These are phyloP conservation scores for Cichorium intybus DNA, from an alignment of 140 eudicot genomes.

Conservation along the genomic window DNA sequence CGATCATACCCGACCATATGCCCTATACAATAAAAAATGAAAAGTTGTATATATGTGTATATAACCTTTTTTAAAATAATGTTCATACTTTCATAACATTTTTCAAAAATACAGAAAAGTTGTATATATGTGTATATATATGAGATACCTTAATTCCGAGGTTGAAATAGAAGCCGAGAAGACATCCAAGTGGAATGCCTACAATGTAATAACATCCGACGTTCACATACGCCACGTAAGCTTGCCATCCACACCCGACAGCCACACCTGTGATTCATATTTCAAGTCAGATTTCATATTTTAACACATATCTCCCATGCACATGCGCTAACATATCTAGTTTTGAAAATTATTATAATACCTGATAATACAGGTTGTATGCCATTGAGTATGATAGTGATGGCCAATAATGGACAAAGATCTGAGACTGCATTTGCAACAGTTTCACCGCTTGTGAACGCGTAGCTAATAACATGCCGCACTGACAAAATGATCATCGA, in stretches of 20 bases:
- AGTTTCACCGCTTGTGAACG: conserved; percentile 53
- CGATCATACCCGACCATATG: conserved; percentile 71
- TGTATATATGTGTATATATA: neutral
- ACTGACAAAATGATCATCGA: conserved; percentile 36
- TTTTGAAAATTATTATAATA: neutral
- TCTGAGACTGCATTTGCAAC: conserved; percentile 72
- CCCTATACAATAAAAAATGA: conserved; percentile 40
- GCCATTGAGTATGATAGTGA: conserved; percentile 63
- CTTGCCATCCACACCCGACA: conserved; percentile 66
- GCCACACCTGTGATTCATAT: conserved; percentile 41
- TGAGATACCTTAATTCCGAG: conserved; percentile 36
- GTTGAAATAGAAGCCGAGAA: conserved; percentile 44
- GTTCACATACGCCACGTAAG: conserved; percentile 43
- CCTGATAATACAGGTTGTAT: conserved; percentile 79
- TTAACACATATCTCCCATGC: neutral
- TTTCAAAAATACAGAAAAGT: neutral
- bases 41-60: no score
- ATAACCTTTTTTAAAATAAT: neutral
- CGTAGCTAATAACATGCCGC: conserved; percentile 58
- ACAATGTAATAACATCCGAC: conserved; percentile 40
- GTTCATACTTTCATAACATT: neutral
- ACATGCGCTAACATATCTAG: neutral
- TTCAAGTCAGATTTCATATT: neutral
- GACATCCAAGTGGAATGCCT: conserved; percentile 46
- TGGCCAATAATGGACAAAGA: conserved; percentile 57